These are phyloP conservation scores for Piper longum DNA, from an alignment of 164 flowering plant genomes.

Conservation along the genomic window DNA sequence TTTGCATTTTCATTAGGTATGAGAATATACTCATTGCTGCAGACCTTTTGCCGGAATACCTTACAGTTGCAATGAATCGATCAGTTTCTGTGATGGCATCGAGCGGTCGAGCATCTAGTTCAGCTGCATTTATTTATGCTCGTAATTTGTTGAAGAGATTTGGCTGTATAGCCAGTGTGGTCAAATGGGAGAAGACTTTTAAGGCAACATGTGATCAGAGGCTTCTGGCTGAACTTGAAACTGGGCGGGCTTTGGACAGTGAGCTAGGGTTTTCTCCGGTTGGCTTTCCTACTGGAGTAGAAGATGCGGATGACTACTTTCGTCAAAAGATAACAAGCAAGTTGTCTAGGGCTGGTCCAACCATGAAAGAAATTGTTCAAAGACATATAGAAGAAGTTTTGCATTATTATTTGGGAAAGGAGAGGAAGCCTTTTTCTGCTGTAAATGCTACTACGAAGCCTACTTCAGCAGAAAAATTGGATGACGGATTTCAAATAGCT, in stretches of 20 bases:
- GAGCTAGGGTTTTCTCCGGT: slow-evolving; percentile 47
- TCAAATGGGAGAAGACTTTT: slow-evolving; percentile 76
- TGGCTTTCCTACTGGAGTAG: slow-evolving; percentile 70
- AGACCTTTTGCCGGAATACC: slow-evolving; percentile 77
- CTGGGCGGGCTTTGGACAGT: slow-evolving; percentile 51
- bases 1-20: slow-evolving; percentile 41
- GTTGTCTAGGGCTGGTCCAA: slow-evolving; percentile 55
- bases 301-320: slow-evolving; percentile 69
- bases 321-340: slow-evolving; percentile 70
- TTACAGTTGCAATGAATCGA: slow-evolving; percentile 57
- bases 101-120: slow-evolving; percentile 58
- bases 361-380: slow-evolving; percentile 80
- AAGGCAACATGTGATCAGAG: slow-evolving; percentile 70
- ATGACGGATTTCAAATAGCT: slow-evolving; percentile 60
- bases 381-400: slow-evolving; percentile 63
- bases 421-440: slow-evolving; percentile 35
- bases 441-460: slow-evolving; percentile 33
- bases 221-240: slow-evolving; percentile 76
- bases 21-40: slow-evolving; percentile 61
- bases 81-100: slow-evolving; percentile 39
- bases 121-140: slow-evolving; percentile 50
- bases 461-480: slow-evolving; percentile 48
- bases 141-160: slow-evolving; percentile 62
- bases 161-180: slow-evolving; percentile 49
- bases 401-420: slow-evolving; percentile 43